Conservation (phyloP, 106 monocot genomes). For the Allium cepa region DNA sequence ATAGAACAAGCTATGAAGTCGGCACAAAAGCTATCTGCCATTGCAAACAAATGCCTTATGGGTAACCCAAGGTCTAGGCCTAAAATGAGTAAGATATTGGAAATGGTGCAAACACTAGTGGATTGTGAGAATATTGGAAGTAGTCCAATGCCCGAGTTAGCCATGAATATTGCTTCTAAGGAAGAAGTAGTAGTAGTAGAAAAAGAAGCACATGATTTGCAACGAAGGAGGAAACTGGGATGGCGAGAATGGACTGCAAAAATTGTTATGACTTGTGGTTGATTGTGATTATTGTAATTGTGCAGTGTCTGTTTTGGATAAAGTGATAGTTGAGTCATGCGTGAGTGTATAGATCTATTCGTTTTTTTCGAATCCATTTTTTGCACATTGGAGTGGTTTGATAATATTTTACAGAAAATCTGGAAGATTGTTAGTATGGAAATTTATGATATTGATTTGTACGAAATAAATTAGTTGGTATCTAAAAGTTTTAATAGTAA, state of each 20-base stretch:
- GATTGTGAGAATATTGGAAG: slow-evolving; percentile 26
- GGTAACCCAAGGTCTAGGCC: slow-evolving; percentile 58
- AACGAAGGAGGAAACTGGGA: slow-evolving; percentile 18
- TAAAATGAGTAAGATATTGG: slow-evolving; percentile 73
- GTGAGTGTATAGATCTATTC: too few relatives aligned
- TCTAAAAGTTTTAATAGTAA: too few relatives aligned
- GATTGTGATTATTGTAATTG: not conserved
- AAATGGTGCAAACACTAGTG: slow-evolving; percentile 47
- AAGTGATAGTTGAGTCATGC: too few relatives aligned
- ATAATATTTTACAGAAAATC: too few relatives aligned
- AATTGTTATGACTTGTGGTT: slow-evolving; percentile 11
- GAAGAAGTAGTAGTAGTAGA: slow-evolving; percentile 2
- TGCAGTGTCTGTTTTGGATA: not conserved
- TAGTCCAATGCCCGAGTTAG: slow-evolving; percentile 29
- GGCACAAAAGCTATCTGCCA: slow-evolving; percentile 41
- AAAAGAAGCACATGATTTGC: slow-evolving; percentile 18
- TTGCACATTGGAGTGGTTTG: too few relatives aligned
- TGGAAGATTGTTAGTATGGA: too few relatives aligned
- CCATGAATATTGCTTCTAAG: not conserved
- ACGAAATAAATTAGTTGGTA: too few relatives aligned
- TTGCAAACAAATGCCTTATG: slow-evolving; percentile 69
- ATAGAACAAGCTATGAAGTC: slow-evolving; percentile 51
- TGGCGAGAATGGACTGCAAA: slow-evolving; percentile 36
- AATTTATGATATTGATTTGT: too few relatives aligned
- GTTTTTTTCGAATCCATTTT: too few relatives aligned